Percentiles rank a stretch among this genome's conserved stretches.
These are phyloP conservation scores for Fusarium sp. DNA, from an alignment of 2,329 filamentous ascomycete species.

Conservation along the genomic window DNA sequence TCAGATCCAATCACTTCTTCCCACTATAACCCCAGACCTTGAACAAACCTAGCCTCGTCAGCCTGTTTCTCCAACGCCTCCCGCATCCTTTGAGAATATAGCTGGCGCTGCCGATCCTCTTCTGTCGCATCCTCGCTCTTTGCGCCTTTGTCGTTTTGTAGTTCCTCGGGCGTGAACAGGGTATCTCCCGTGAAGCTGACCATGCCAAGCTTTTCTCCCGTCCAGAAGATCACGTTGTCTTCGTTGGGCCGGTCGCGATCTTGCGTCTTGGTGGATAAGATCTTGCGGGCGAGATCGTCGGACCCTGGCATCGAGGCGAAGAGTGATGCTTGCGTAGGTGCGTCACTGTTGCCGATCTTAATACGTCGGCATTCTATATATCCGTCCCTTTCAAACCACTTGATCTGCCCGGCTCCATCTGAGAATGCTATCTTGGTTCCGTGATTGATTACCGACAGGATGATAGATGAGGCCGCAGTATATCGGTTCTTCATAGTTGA, in stretches of 20 bases:
- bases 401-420: conserved; percentile 85
- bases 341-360: conserved; percentile 68
- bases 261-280: conserved; percentile 71
- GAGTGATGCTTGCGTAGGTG: conserved; percentile 60
- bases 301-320: conserved; percentile 66
- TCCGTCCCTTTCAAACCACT: conserved; percentile 92
- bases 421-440: conserved; percentile 86
- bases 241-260: conserved; percentile 59
- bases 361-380: conserved; percentile 69
- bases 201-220: conserved; percentile 84
- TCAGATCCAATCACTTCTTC: conserved; percentile 4
- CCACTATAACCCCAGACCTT: conserved; percentile 64
- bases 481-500: conserved; percentile 82
- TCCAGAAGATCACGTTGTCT: conserved; percentile 87
- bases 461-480: conserved; percentile 82
- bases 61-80: conserved; percentile 81
- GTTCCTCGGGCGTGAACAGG: conserved; percentile 64
- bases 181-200: conserved; percentile 71
- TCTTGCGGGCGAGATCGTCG: conserved; percentile 84
- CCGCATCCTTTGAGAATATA: conserved; percentile 80
- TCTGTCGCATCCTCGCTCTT: conserved; percentile 60
- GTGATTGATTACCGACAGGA: conserved; percentile 85
- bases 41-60: conserved; percentile 81
- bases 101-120: conserved; percentile 66
- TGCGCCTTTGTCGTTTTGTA: conserved; percentile 64